Percentiles rank a stretch among this genome's conserved stretches.
Evolutionary conservation across 306 rosid species (phyloP).

Genomic region (Carpinus viminea): DNA sequence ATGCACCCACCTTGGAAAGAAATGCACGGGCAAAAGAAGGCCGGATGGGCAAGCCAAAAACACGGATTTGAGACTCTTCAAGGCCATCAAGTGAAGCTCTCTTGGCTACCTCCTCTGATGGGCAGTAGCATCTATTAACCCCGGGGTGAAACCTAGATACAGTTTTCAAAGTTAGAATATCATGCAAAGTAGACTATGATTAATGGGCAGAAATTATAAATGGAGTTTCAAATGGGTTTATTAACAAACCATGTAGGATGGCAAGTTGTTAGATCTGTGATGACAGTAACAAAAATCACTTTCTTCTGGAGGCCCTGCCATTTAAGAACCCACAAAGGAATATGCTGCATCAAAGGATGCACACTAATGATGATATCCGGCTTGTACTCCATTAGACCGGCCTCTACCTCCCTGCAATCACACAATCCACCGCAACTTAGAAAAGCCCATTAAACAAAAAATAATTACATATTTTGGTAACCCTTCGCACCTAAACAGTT

Average conservation of each 20-base stretch:
- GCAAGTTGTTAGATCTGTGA: slow-evolving; percentile 86
- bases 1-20: slow-evolving; percentile 60
- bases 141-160: slow-evolving; percentile 87
- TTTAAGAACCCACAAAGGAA: slow-evolving; percentile 98
- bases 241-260: slow-evolving; percentile 88
- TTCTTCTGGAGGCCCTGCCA: slow-evolving; percentile 96
- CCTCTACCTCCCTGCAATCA: slow-evolving; percentile 87
- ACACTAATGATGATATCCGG: slow-evolving; percentile 97
- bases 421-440: slow-evolving; percentile 23
- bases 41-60: slow-evolving; percentile 87
- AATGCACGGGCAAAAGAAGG: slow-evolving; percentile 94
- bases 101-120: slow-evolving; percentile 84
- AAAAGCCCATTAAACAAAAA: slow-evolving; percentile 20
- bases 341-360: slow-evolving; percentile 97
- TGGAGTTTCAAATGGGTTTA: neutral
- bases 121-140: slow-evolving; percentile 92
- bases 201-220: neutral
- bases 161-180: slow-evolving; percentile 22
- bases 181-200: slow-evolving; percentile 1
- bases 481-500: neutral
- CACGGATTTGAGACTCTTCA: slow-evolving; percentile 65
- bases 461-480: neutral
- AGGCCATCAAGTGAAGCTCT: slow-evolving; percentile 78
- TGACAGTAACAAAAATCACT: slow-evolving; percentile 85
- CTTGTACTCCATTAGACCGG: slow-evolving; percentile 89